Base-by-base conservation (phyloP, 495 filamentous ascomycete genomes). In the Lasiosphaeria miniovina region DNA sequence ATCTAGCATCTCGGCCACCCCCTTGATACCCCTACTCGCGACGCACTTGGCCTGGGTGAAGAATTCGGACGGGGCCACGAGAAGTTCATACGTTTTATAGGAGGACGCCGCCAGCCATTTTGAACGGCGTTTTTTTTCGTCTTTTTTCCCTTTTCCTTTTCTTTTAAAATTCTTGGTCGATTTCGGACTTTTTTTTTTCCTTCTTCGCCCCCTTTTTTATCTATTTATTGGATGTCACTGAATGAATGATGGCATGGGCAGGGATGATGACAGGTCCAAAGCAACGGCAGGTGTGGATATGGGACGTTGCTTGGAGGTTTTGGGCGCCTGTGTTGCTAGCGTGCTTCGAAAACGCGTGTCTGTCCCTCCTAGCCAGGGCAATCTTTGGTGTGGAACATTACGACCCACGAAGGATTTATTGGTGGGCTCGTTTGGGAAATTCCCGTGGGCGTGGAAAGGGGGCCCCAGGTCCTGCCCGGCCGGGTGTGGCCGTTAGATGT, bases 111-210 rank as follows among this genome's bases (percentile, higher is more conserved):
- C 5, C 43, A 46, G 15, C 11, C 4, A n/a, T 11, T 46, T 46
- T 11, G 5, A 46, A n/a, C 43, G 43, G 43, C 43, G 43, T 46
- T 24, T 15, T 45, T 45, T 41, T 41, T 52, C 35, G 35, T 38
- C 4, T 31, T 17, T 58, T 52, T 49, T 57, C 7, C 1, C 10
- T 24, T 50, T 53, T 50, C n/a, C 51, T 6, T 52, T 50, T 33
- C 15, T 35, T 31, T 58, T 38, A 59, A 59, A 59, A 49, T 59
- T 36, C 34, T 36, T 12, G 12, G 33, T 36, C 14, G 38, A 52
- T 52, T 34, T 52, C 3, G 14, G 33, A 12, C 49, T 52, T 52
- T 35, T 52, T 9, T 36, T 52, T 34, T 52, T 52, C 50, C 50
- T 2, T 31, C 49, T 34, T 51, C 10, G 33, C 33, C 50, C 24